Base-by-base conservation (phyloP, 768 basidiomycete species). In the Guyanaporus albipodus region DNA sequence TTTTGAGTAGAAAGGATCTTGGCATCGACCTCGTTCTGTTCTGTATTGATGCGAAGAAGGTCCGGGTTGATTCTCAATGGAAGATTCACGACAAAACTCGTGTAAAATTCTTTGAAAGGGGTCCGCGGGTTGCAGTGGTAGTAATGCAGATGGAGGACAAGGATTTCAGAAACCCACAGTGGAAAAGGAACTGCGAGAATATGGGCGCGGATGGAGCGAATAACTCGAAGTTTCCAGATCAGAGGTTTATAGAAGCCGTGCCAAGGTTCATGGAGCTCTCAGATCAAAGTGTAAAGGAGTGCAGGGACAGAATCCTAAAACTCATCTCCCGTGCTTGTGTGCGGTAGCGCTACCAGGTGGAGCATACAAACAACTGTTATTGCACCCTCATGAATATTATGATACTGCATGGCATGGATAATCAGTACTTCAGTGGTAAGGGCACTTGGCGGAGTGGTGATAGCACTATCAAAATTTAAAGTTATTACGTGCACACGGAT, bases 1-100 rank as follows among this genome's bases (percentile, higher is more conserved):
- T 63, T 22, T 40, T 61, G 21, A 49, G 46, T 0, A n/a, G 51
- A 14, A 44, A 29, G 8, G n/a, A 49, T n/a, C 52, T 55, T 8
- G 41, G 23, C 3, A 19, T 61, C 37, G 11, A 48, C 32, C 49
- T 61, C 38, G 55, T 63, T 34, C 33, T 61, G 28, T 29, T 63
- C 8, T 61, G 60, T 19, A 31, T 61, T 23, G 56, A 57, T 4
- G 47, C 46, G 22, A 54, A 32, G 44, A 61, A 61, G 34, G 61
- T 53, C 31, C 45, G 23, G 12, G 39, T 35, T 19, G n/a, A 11
- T 4, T 40, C 33, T 8, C 50, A 52, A 26, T 61, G 60, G 60
- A 58, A 48, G 43, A 51, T 48, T 21, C 61, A 58, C 22, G 36
- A 51, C 46, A 48, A 52, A 48, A 46, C 61, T 34, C 46, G 40